These are phyloP conservation scores for Salicornia ramosissima DNA, from an alignment of 148 eudicot genomes.

Conservation along the genomic window DNA sequence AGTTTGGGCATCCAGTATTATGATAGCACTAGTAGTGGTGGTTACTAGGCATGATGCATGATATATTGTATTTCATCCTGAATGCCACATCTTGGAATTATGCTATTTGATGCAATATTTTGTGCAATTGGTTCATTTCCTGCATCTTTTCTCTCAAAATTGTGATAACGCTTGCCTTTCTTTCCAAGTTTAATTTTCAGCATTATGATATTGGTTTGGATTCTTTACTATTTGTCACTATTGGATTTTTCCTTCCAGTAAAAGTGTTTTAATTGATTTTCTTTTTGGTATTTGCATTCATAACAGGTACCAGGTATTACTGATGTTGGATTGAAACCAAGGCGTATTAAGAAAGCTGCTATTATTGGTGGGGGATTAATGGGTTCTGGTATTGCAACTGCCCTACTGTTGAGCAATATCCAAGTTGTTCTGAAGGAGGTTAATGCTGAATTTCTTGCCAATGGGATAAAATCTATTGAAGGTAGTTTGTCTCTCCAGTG, in stretches of 20 bases:
- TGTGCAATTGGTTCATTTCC: not conserved
- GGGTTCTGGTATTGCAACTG: constrained; percentile 98
- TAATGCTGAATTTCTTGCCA: constrained; percentile 69
- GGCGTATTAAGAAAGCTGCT: constrained; percentile 72
- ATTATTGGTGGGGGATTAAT: constrained; percentile 95
- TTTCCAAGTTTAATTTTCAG: not conserved
- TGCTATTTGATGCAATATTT: too few species aligned
- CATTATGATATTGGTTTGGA: not conserved
- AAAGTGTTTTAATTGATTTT: not conserved
- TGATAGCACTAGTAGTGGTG: too few species aligned
- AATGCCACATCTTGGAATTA: too few species aligned
- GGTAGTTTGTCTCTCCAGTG: constrained; percentile 34
- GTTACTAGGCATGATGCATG: too few species aligned
- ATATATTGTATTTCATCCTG: too few species aligned
- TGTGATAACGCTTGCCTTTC: not conserved
- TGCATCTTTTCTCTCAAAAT: not conserved
- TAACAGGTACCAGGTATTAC: constrained; percentile 84
- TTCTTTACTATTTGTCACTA: not conserved
- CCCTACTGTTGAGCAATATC: constrained; percentile 64
- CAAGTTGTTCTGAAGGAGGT: constrained; percentile 79
- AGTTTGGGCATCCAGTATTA: too few species aligned
- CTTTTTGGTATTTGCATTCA: not conserved
- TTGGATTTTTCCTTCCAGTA: not conserved
- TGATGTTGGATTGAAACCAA: constrained; percentile 80
- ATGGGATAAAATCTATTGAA: constrained; percentile 69